Evolutionary conservation across 2,329 filamentous ascomycete genomes (phyloP), one percentile per base, ranked within the genome.

Genomic region (Atkinsonella hypoxylon): DNA sequence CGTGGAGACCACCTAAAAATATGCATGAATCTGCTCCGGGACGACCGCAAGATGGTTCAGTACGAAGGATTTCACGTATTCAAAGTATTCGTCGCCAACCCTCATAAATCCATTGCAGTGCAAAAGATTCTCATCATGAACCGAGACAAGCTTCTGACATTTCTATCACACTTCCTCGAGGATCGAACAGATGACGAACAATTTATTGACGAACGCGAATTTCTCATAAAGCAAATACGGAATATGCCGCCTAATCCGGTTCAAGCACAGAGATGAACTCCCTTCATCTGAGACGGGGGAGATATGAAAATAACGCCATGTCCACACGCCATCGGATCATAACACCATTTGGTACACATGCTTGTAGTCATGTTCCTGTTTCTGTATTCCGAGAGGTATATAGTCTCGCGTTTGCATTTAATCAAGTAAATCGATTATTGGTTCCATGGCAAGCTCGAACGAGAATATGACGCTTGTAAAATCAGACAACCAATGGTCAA

Each of bases 31-130:
- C 76, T 98, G 53, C 74, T 98, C 54, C 84, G 89, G 58, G 93
- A 97, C 66, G 91, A 97, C 67, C 82, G 91, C 59, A 93, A 95
- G 68, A 98, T 98, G 90, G 93, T 98, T 55, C 93, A 97, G 69
- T 98, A 98, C 66, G 93, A 98, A 67, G 93, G 90, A 8, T 98
- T 98, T 67, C 93, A 98, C 65, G 91, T 98, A 41, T 98, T 98
- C 78, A 98, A 98, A 75, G 91, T 98, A 55, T 98, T 98, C 68
- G 93, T 97, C 49, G 93, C 93, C 53, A 98, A 98, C 65, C 93
- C 93, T 8, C 90, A 97, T 73, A 98, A 98, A 71, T 95, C 89
- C n/a, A 76, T 91, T 54, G 88, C 90, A 34, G 93, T 98, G 46
- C 89, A 95, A 65, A 88, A 91, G 64, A 95, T 98, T 62, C 73